Conservation (phyloP, 129 eudicot genomes). For the Dittrichia graveolens region DNA sequence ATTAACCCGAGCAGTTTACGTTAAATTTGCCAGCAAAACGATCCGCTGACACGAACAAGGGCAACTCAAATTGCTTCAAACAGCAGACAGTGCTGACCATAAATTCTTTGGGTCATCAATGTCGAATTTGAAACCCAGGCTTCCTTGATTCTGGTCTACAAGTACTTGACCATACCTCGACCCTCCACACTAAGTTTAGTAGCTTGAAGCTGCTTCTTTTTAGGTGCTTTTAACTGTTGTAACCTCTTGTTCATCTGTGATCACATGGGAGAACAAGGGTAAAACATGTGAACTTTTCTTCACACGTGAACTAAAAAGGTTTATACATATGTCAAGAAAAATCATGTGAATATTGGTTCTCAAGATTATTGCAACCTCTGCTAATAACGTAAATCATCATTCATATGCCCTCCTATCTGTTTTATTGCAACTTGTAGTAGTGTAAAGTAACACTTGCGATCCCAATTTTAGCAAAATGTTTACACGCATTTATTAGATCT, state of each 20-base stretch:
- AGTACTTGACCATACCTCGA: constrained; percentile 92
- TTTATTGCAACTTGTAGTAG: background rate
- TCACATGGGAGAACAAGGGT: constrained; percentile 7
- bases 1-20: constrained; percentile 7
- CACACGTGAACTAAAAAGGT: no score
- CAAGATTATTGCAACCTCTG: background rate
- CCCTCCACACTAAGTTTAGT: constrained; percentile 94
- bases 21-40: constrained; percentile 12
- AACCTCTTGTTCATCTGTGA: constrained; percentile 80
- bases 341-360: no score
- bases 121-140: background rate
- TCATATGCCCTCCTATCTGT: background rate
- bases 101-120: background rate
- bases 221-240: constrained; percentile 80
- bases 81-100: background rate
- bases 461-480: no score
- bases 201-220: constrained; percentile 94
- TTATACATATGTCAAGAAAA: no score
- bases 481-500: no score
- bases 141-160: constrained; percentile 34
- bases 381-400: background rate
- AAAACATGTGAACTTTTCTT: background rate
- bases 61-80: constrained; percentile 5
- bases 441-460: background rate
- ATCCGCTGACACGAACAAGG: background rate